A percentile compares a stretch with the other conserved stretches of the same genome.
phyloP scores from a whole-genome alignment of 108 stramenopile species.

The Pseudonitzschia pungens region DNA sequence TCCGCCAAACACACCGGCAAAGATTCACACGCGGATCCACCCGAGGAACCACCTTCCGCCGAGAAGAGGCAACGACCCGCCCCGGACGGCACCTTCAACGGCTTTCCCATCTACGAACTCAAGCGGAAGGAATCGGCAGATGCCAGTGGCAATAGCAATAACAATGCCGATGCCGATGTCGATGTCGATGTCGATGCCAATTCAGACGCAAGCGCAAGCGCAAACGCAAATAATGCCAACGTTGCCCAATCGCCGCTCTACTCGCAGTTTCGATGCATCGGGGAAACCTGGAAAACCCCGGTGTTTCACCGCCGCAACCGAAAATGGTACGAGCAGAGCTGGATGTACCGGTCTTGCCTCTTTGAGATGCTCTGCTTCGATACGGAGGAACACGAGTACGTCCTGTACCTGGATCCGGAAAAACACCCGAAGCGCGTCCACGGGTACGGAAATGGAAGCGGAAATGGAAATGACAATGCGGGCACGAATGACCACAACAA shows the following conservation, averaged over 20 bases:
- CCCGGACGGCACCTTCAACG: conserved; percentile 39
- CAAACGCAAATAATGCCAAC: neutral
- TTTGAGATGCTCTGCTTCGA: conserved; percentile 43
- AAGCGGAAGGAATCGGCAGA: neutral
- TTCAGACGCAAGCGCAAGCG: neutral
- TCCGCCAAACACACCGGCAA: too few species aligned
- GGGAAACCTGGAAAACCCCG: conserved; percentile 28
- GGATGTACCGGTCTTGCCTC: conserved; percentile 37
- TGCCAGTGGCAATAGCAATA: neutral
- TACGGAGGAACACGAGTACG: conserved; percentile 17
- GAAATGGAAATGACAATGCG: neutral
- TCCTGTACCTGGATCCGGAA: neutral
- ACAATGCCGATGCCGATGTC: neutral
- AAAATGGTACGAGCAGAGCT: conserved; percentile 9
- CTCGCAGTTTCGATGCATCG: conserved; percentile 42
- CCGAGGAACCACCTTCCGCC: too few species aligned
- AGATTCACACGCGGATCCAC: too few species aligned
- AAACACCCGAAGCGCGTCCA: neutral
- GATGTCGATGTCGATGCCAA: neutral
- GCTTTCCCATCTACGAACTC: conserved; percentile 33
- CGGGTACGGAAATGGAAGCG: neutral
- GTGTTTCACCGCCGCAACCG: neutral
- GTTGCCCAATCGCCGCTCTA: neutral
- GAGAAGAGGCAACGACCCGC: neutral
- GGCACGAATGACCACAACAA: neutral